Evolutionary conservation across 371 early-diverging fungal genomes (phyloP).

Genomic region (Mucor mucedo): DNA sequence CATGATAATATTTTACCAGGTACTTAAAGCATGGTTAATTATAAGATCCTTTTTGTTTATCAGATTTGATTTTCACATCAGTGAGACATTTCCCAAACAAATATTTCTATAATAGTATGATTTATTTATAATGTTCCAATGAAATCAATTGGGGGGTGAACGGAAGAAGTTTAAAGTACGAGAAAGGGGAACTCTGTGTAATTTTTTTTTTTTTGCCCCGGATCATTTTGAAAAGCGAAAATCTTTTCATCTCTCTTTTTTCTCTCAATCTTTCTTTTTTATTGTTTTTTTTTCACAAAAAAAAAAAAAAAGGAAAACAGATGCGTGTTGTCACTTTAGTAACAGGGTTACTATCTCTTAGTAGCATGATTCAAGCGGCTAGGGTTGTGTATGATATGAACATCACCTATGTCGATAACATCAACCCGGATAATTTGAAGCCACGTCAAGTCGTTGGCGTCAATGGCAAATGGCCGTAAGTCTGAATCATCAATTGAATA

Average conservation of each 20-base stretch:
- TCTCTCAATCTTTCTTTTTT: background rate
- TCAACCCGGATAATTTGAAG: slow-evolving; percentile 69
- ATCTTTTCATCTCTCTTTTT: background rate
- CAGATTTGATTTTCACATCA: no score
- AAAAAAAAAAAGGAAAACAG: background rate
- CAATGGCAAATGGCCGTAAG: slow-evolving; percentile 75
- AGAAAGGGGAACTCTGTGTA: background rate
- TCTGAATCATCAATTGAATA: slow-evolving; percentile 15
- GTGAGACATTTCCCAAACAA: background rate
- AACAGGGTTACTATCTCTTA: slow-evolving; percentile 28
- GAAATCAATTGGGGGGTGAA: background rate
- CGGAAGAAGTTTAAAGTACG: background rate
- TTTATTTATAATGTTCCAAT: background rate
- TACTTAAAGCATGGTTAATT: background rate
- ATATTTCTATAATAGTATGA: background rate
- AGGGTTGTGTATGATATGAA: slow-evolving; percentile 74
- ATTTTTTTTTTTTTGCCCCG: background rate
- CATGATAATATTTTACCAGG: background rate
- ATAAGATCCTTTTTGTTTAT: no score
- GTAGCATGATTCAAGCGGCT: slow-evolving; percentile 44
- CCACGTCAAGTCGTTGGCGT: slow-evolving; percentile 75
- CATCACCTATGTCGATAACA: slow-evolving; percentile 63
- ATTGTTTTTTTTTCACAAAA: background rate
- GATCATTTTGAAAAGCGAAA: background rate
- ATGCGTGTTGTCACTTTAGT: slow-evolving; percentile 1